These are phyloP conservation scores for Rhododendron mucronatum DNA, from an alignment of 148 eudicot genomes.

Conservation along the genomic window DNA sequence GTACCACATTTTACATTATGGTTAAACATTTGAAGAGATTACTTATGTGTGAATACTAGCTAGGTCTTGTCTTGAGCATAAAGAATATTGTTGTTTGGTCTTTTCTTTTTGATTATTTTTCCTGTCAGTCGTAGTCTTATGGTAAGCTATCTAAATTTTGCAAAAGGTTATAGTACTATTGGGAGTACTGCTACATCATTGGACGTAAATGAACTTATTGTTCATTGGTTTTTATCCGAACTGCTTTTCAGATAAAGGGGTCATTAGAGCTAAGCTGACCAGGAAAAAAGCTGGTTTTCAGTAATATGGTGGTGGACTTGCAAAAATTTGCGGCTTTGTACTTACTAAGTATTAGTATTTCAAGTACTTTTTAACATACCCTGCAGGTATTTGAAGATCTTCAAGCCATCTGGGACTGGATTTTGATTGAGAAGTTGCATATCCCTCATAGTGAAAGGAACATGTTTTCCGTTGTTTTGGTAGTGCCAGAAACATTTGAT, in stretches of 20 bases:
- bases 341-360: background rate
- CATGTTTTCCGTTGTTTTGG: slow-evolving; percentile 76
- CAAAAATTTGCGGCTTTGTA: background rate
- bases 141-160: background rate
- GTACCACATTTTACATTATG: slow-evolving; percentile 31
- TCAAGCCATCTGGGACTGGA: slow-evolving; percentile 94
- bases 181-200: background rate
- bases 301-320: background rate
- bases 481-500: slow-evolving; percentile 94
- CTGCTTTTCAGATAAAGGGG: background rate
- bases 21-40: background rate
- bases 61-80: background rate
- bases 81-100: background rate
- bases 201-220: background rate
- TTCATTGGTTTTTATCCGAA: background rate
- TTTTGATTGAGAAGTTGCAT: slow-evolving; percentile 70
- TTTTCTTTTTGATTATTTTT: background rate
- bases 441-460: slow-evolving; percentile 61
- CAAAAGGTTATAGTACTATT: background rate
- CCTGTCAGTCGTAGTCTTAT: background rate
- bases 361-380: background rate
- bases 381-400: slow-evolving; percentile 82
- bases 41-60: background rate
- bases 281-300: background rate
- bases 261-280: background rate